These are phyloP conservation scores for Phaeosphaeria sp. DNA, from an alignment of 2,329 filamentous ascomycete species.

Conservation along the genomic window DNA sequence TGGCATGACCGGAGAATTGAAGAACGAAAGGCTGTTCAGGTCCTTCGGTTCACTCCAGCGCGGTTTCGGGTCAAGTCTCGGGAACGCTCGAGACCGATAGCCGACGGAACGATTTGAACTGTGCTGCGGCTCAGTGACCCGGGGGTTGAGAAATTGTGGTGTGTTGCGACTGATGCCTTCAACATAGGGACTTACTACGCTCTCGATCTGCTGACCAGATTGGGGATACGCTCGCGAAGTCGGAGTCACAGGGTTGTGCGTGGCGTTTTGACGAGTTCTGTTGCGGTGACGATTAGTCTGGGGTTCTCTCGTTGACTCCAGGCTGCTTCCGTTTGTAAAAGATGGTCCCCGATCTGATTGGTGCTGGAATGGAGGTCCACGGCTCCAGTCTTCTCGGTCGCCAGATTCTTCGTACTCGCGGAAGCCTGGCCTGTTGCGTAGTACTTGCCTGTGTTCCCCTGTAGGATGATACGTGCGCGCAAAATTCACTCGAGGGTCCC, in stretches of 20 bases:
- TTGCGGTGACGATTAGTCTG: slow-evolving; percentile 10
- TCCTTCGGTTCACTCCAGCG: slow-evolving; percentile 32
- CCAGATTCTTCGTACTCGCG: not conserved
- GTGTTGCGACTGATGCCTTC: slow-evolving; percentile 24
- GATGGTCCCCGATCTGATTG: slow-evolving; percentile 20
- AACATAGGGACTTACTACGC: slow-evolving; percentile 52
- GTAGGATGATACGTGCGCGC: not conserved
- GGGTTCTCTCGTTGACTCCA: slow-evolving; percentile 7
- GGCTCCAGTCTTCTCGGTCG: slow-evolving; percentile 13
- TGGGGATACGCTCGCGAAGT: slow-evolving; percentile 15
- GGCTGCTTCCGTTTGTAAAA: slow-evolving; percentile 1
- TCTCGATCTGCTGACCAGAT: slow-evolving; percentile 27
- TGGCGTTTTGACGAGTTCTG: slow-evolving; percentile 7
- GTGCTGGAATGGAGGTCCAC: slow-evolving; percentile 24
- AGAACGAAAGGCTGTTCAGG: slow-evolving; percentile 46
- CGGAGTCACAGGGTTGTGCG: slow-evolving; percentile 15
- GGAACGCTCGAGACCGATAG: slow-evolving; percentile 34
- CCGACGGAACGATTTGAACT: slow-evolving; percentile 37
- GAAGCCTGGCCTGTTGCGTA: slow-evolving; percentile 1
- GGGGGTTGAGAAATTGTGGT: slow-evolving; percentile 13
- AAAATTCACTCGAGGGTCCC: slow-evolving; percentile 30
- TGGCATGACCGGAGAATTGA: slow-evolving; percentile 36
- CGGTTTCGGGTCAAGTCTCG: slow-evolving; percentile 1
- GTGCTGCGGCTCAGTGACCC: slow-evolving; percentile 33
- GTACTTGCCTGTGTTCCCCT: slow-evolving; percentile 3